Evolutionary conservation across 352 stramenopile species (phyloP), one percentile per base, ranked within the genome.

Genomic region (Sclerospora graminicola): DNA sequence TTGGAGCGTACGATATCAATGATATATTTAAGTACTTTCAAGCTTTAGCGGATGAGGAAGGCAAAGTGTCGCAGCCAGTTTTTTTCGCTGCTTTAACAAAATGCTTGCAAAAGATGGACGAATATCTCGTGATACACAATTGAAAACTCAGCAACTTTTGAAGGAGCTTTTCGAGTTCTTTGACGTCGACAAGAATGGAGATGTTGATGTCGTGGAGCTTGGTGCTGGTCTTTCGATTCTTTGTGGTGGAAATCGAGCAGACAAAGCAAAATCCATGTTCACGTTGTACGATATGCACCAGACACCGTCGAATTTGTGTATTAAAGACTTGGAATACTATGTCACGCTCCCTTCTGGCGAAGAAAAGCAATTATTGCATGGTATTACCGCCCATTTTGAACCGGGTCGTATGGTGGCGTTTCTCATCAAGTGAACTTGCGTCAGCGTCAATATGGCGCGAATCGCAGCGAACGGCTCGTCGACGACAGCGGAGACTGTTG

Each of bases 81-180:
- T 94, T 92, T 46, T 86, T 89, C 70, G 70, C 0, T 91, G 80
- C 42, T 94, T 94, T 31, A 84, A 85, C 41, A 91, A 89, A 45
- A 41, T 91, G 8, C 48, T 88, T 28, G 71, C 68, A 14, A 73
- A 57, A 50, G 56, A 81, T 20, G 48, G 55, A 6, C 63, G 45
- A 21, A 55, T 62, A 5, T 63, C 67, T 50, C 42, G 53, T 16
- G 55, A 66, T 8, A 66, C 53, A 14, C 61, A 85, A 40, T 21
- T 47, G 11, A 70, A 64, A 19, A 76, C 63, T 6, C 60, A 70
- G 14, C 48, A 66, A 42, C 57, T 89, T 16, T 42, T 91, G 4
- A 63, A 78, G 8, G 74, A 89, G 41, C 60, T 92, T 6, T 93
- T 89, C 38, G 63, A 77, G 13, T 37, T 92, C 2, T 95, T 95